These are phyloP conservation scores for Aspergillus neotritici DNA, from an alignment of 2,329 filamentous ascomycete species.

Conservation along the genomic window DNA sequence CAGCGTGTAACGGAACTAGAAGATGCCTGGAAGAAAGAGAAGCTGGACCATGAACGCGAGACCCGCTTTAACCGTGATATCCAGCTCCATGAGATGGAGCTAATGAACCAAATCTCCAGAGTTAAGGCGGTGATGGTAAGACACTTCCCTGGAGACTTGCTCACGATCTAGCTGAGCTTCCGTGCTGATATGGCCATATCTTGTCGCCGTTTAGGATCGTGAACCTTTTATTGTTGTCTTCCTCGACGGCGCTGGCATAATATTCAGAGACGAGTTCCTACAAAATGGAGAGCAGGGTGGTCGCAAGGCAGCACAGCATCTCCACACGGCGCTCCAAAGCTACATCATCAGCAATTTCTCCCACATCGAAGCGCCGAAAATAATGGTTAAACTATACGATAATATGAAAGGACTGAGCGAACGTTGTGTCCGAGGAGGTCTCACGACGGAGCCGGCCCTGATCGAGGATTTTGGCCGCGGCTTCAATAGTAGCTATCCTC, in stretches of 20 bases:
- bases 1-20: constrained; percentile 41
- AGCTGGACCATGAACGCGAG: constrained; percentile 45
- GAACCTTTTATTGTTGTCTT: constrained; percentile 52
- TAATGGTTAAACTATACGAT: constrained; percentile 50
- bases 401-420: constrained; percentile 50
- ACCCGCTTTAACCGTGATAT: constrained; percentile 45
- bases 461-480: constrained; percentile 51
- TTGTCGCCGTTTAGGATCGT: constrained; percentile 36
- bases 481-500: constrained; percentile 48
- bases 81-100: constrained; percentile 43
- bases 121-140: constrained; percentile 43
- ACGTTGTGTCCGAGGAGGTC: constrained; percentile 42
- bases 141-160: background rate
- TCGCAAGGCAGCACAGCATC: constrained; percentile 46
- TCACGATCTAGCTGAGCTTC: background rate
- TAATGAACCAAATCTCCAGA: constrained; percentile 43
- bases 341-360: constrained; percentile 40
- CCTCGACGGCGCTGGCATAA: constrained; percentile 52
- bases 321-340: constrained; percentile 41
- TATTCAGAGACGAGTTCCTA: constrained; percentile 50
- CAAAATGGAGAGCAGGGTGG: constrained; percentile 49
- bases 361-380: constrained; percentile 42
- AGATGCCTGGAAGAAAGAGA: constrained; percentile 38
- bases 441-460: constrained; percentile 37
- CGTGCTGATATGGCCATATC: constrained; percentile 6